Conservation (phyloP, 305 asterid species). For the Fraxinus sp. region DNA sequence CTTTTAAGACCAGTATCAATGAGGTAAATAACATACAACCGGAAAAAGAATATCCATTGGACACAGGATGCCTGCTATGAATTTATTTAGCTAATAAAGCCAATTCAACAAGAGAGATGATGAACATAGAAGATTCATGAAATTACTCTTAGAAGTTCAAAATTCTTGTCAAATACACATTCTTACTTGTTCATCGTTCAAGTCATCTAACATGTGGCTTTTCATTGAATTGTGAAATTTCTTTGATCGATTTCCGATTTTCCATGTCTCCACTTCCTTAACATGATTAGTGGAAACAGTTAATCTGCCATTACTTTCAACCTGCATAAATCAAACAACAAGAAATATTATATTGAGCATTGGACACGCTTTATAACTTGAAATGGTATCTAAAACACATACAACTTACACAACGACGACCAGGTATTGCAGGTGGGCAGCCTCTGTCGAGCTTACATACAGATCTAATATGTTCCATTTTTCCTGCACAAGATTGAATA, state of each 20-base stretch:
- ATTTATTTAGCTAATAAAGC: neutral
- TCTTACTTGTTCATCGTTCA: conserved; percentile 76
- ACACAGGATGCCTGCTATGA: neutral
- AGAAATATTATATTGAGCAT: conserved; percentile 54
- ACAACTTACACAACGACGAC: conserved; percentile 99
- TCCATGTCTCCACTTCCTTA: conserved; percentile 41
- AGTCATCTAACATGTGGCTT: conserved; percentile 49
- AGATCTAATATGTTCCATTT: conserved; percentile 32
- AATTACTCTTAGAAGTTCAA: neutral
- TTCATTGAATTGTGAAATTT: conserved; percentile 48
- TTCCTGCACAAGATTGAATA: conserved; percentile 47
- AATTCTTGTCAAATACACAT: conserved; percentile 6
- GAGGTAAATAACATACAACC: neutral
- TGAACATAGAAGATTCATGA: neutral
- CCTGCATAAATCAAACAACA: conserved; percentile 50
- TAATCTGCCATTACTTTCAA: conserved; percentile 72
- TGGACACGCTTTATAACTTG: conserved; percentile 40
- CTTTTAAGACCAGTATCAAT: neutral
- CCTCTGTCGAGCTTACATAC: conserved; percentile 33
- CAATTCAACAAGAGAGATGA: neutral
- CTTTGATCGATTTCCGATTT: conserved; percentile 38
- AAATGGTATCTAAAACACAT: conserved; percentile 71
- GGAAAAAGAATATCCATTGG: neutral
- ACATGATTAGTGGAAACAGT: conserved; percentile 44
- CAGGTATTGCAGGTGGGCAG: conserved; percentile 51